Percentiles rank a stretch among this genome's conserved stretches.
phyloP scores from a whole-genome alignment of 2,329 filamentous ascomycete species.

The Knufia fluminis region DNA sequence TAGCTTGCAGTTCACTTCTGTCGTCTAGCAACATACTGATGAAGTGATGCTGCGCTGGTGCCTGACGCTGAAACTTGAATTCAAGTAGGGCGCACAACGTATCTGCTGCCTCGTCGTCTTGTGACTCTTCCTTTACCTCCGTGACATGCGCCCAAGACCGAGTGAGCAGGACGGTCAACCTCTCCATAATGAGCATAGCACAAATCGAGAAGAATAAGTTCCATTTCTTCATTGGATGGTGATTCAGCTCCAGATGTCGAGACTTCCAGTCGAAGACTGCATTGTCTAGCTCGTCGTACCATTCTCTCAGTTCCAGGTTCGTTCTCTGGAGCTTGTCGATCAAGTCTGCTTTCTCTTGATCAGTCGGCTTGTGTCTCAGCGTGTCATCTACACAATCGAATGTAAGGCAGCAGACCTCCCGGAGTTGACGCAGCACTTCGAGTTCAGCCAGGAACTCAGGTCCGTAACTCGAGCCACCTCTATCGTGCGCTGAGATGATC shows the following conservation, averaged over 20 bases:
- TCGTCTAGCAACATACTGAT: conserved; percentile 9
- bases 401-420: conserved; percentile 3
- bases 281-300: conserved; percentile 9
- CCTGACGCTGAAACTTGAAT: conserved; percentile 9
- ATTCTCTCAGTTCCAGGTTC: conserved; percentile 8
- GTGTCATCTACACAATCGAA: conserved; percentile 6
- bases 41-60: conserved; percentile 8
- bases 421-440: conserved; percentile 5
- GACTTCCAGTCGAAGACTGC: conserved; percentile 9
- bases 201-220: conserved; percentile 9
- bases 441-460: conserved; percentile 4
- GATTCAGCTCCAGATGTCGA: conserved; percentile 9
- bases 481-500: background rate
- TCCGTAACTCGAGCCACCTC: background rate
- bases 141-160: conserved; percentile 6
- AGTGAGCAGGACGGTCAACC: conserved; percentile 6
- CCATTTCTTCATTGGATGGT: conserved; percentile 9
- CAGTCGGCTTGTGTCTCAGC: background rate
- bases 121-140: background rate
- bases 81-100: conserved; percentile 9
- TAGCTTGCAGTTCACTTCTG: conserved; percentile 1
- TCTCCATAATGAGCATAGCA: conserved; percentile 7
- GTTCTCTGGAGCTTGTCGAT: conserved; percentile 9
- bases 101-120: conserved; percentile 9
- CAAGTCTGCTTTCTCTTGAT: conserved; percentile 4